Evolutionary conservation across 2,329 filamentous ascomycete species (phyloP).

Genomic region (Penicillium sp.): DNA sequence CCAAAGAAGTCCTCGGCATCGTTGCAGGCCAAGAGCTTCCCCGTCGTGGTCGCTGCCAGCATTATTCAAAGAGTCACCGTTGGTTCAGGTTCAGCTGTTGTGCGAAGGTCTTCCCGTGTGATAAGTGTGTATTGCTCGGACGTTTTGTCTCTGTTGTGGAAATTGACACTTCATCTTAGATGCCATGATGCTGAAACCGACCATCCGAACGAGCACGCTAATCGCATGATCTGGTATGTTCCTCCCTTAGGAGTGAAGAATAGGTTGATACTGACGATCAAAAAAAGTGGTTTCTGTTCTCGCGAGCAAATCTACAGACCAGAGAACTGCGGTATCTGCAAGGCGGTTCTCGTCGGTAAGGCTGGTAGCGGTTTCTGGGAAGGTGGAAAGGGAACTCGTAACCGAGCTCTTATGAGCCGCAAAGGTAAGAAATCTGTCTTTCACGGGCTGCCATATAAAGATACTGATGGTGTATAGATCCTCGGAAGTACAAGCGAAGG

Average conservation of each 20-base stretch:
- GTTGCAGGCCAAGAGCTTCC: constrained; percentile 55
- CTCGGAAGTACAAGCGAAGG: constrained; percentile 67
- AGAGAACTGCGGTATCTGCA: constrained; percentile 73
- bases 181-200: constrained; percentile 72
- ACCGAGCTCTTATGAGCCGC: constrained; percentile 67
- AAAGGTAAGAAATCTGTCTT: constrained; percentile 52
- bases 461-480: constrained; percentile 48
- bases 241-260: neutral
- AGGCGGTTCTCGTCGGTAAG: constrained; percentile 66
- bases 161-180: constrained; percentile 34
- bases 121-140: constrained; percentile 43
- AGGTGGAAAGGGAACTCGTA: constrained; percentile 77
- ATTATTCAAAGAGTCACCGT: constrained; percentile 55
- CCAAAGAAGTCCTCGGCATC: constrained; percentile 55
- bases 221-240: constrained; percentile 71
- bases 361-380: constrained; percentile 76
- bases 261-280: neutral
- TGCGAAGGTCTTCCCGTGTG: constrained; percentile 56
- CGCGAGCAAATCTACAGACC: constrained; percentile 76
- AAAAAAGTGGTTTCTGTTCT: constrained; percentile 63
- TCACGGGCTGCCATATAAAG: neutral
- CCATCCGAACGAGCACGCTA: constrained; percentile 77
- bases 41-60: constrained; percentile 51
- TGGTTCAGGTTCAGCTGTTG: constrained; percentile 61
- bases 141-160: too few relatives aligned